phyloP scores from a whole-genome alignment of 2,329 filamentous ascomycete species.

The Fusarium redolens region DNA sequence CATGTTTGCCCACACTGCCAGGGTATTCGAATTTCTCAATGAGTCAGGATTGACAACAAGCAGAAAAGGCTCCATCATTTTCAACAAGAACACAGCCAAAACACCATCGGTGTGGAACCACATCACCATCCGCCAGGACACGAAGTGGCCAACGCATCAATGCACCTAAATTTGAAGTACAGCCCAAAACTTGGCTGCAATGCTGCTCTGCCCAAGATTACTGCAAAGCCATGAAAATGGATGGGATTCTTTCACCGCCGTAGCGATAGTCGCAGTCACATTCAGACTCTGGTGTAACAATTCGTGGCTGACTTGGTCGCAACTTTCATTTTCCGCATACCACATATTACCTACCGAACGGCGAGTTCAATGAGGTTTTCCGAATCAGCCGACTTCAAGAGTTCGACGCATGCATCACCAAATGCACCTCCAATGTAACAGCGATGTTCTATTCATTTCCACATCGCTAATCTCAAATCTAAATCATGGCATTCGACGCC shows the following conservation, averaged over 20 bases:
- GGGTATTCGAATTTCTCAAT: slow-evolving; percentile 14
- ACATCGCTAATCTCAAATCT: slow-evolving; percentile 22
- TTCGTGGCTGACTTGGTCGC: slow-evolving; percentile 24
- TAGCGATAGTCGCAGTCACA: slow-evolving; percentile 24
- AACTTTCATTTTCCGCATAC: not conserved
- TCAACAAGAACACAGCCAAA: slow-evolving; percentile 22
- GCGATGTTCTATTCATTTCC: slow-evolving; percentile 20
- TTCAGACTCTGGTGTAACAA: slow-evolving; percentile 17
- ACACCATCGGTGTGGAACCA: slow-evolving; percentile 36
- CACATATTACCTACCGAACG: not conserved
- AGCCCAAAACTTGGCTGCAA: slow-evolving; percentile 35
- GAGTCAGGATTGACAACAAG: slow-evolving; percentile 34
- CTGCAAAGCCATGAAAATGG: slow-evolving; percentile 36
- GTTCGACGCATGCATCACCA: not conserved
- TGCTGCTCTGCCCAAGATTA: slow-evolving; percentile 35
- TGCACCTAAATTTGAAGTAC: slow-evolving; percentile 28
- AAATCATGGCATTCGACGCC: slow-evolving; percentile 25
- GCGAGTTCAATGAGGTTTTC: not conserved
- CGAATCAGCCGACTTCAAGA: slow-evolving; percentile 5
- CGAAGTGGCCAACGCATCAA: slow-evolving; percentile 40
- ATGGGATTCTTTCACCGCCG: slow-evolving; percentile 29
- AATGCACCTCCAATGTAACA: slow-evolving; percentile 4
- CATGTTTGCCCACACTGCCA: slow-evolving; percentile 16
- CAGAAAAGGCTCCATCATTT: slow-evolving; percentile 28
- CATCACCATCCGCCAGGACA: slow-evolving; percentile 29